These are phyloP conservation scores for Pichia sp. DNA, from an alignment of 1,139 yeast genomes.

Conservation along the genomic window DNA sequence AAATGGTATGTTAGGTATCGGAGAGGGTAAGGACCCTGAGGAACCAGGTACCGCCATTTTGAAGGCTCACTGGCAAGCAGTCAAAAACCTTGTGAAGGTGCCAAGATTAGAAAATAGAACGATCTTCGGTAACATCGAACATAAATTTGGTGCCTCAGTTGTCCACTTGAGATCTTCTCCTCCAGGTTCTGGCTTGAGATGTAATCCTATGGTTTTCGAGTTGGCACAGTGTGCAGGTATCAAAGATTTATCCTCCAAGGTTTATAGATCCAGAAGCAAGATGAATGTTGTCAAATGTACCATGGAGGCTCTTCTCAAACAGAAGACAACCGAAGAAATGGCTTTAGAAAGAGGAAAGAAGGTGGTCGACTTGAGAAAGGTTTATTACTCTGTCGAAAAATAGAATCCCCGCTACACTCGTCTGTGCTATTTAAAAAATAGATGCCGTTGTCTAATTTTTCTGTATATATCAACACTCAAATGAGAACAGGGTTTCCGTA, in stretches of 20 bases:
- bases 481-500: neutral
- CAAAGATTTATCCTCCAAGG: slow-evolving; percentile 86
- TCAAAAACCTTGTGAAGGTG: slow-evolving; percentile 74
- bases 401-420: neutral
- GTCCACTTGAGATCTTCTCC: slow-evolving; percentile 83
- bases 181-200: slow-evolving; percentile 91
- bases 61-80: slow-evolving; percentile 93
- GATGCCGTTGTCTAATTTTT: neutral
- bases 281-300: slow-evolving; percentile 94
- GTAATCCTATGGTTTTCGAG: slow-evolving; percentile 85
- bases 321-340: slow-evolving; percentile 78
- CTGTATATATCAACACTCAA: slow-evolving; percentile 13
- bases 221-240: slow-evolving; percentile 94
- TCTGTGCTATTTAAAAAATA: neutral
- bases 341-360: slow-evolving; percentile 94
- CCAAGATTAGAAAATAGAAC: slow-evolving; percentile 92
- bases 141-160: slow-evolving; percentile 84
- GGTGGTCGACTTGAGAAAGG: slow-evolving; percentile 86
- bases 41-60: slow-evolving; percentile 73
- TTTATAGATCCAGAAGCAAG: slow-evolving; percentile 86
- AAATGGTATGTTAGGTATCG: slow-evolving; percentile 91
- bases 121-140: slow-evolving; percentile 75
- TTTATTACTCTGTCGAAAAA: slow-evolving; percentile 58
- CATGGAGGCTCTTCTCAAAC: slow-evolving; percentile 76
- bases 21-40: slow-evolving; percentile 88